Evolutionary conservation across 805 yeast species (phyloP), one percentile per base, ranked within the genome.

Genomic region (Tetrapisispora taiwanensis): DNA sequence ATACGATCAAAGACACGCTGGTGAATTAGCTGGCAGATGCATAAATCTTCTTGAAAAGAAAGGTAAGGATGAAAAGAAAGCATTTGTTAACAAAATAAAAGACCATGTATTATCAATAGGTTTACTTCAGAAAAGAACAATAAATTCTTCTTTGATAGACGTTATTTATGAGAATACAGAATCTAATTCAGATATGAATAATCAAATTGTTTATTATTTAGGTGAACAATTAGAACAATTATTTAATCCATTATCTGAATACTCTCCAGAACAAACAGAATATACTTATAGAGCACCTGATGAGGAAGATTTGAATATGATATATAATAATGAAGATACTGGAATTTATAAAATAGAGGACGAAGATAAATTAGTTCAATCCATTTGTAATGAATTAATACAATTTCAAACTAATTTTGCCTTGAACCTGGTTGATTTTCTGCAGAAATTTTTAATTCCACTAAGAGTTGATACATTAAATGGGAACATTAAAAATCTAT

Each of bases 141-240:
- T 79, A 26, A 60, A 71, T 13, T 76, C 90, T 0, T 61, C 74
- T 2, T 67, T 81, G 18, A 60, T 88, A 13, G 97, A 90, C 62
- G 82, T 86, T 4, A 71, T 89, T 1, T 89, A 89, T 59, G 75
- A 74, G 45, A 74, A 76, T 48, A 60, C 70, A 12, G 73, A 70
- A 41, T 57, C 53, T 2, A 69, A 73, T 2, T 71, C 77, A 20
- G 85, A 83, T 38, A 67, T 73, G 14, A 90, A 89, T 61, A 88
- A 89, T 56, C 76, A 72, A 46, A 60, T 90, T 18, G 96, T 88
- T 0, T 81, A 73, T 48, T 60, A 82, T 30, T 64, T 90, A 6
- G 97, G 97, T 1, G 81, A 80, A 35, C 97, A 89, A 60, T 65
- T 86, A 35, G 96, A 89, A 50, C 90, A 83, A 52, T 64, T 90